Conservation (phyloP, 129 eudicot genomes). For the Silybum marianum region DNA sequence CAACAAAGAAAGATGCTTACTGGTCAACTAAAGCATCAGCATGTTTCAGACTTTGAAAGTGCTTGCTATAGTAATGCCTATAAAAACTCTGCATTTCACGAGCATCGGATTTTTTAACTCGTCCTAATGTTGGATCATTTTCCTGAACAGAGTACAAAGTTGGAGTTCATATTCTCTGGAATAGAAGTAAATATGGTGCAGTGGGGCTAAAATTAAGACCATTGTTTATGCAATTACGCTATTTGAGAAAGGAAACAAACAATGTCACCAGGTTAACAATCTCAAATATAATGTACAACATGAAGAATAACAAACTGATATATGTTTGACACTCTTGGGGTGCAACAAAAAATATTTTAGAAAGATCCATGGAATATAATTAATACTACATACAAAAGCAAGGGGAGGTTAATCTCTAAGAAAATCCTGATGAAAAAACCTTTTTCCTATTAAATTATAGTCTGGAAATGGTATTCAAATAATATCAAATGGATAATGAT, state of each 20-base stretch:
- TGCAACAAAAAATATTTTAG: not conserved
- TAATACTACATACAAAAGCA: not conserved
- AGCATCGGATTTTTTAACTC: constrained; percentile 56
- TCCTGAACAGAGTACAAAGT: constrained; percentile 32
- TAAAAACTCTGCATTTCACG: constrained; percentile 73
- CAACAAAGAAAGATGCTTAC: constrained; percentile 20
- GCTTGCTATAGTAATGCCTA: constrained; percentile 54
- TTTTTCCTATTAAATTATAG: not conserved
- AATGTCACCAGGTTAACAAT: not conserved
- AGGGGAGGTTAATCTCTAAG: not conserved
- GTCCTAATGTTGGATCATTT: constrained; percentile 50
- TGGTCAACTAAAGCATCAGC: constrained; percentile 63
- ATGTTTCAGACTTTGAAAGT: constrained; percentile 60
- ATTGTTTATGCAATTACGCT: not conserved
- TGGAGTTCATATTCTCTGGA: not conserved
- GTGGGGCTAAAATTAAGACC: not conserved
- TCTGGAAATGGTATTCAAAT: not conserved
- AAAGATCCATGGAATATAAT: not conserved
- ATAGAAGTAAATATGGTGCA: not conserved
- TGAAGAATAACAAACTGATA: not conserved
- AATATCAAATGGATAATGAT: too few relatives aligned
- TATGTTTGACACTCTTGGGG: too few relatives aligned
- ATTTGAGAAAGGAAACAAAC: not conserved
- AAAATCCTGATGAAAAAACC: not conserved
- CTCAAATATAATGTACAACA: not conserved